Base-by-base conservation (phyloP, 2,329 filamentous ascomycete genomes). In the Trichophyton schoenleinii region DNA sequence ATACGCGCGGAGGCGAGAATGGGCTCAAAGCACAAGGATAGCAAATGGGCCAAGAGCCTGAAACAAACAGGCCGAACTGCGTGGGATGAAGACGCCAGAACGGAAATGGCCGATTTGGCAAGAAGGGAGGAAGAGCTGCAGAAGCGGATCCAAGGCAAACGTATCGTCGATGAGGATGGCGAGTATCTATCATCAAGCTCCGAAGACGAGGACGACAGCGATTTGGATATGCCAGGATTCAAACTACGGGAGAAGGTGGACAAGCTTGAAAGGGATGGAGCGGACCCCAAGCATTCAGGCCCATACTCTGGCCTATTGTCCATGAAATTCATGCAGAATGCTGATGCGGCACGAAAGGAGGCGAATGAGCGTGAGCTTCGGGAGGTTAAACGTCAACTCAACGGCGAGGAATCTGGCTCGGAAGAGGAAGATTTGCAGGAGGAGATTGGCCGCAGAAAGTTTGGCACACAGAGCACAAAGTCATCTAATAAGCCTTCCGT, bases 261-360 rank as follows among this genome's bases (percentile, higher is more conserved):
- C 42, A 75, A 78, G 41, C 70, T 84, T 11, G 75, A 74, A 44
- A 71, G 81, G 64, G 75, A 80, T 57, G 77, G 76, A 63, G 71
- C 5, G 75, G 76, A 15, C 73, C 71, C 71, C 1, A 69, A 70
- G 46, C 72, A 71, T 36, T 72, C 72, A 42, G 70, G 71, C 18
- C 82, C 82, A 0, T 79, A 82, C 66, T 86, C 86, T 13, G 87
- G 84, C 67, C 77, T 99, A 5, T 85, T 89, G 73, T 82, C 83
- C 59, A 90, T 99, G 87, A 89, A 89, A 64, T 99, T 99, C 72
- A 97, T 99, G 94, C 85, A 87, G 68, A 90, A 87, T 66, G 89
- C 91, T 1, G 91, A 96, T 69, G 87, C 87, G 31, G 80, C 85
- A 42, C 84, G 85, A 68, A 91, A 87, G 72, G 83, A 87, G 64